Base-by-base conservation (phyloP, 148 eudicot genomes). In the Simmondsia chinensis region DNA sequence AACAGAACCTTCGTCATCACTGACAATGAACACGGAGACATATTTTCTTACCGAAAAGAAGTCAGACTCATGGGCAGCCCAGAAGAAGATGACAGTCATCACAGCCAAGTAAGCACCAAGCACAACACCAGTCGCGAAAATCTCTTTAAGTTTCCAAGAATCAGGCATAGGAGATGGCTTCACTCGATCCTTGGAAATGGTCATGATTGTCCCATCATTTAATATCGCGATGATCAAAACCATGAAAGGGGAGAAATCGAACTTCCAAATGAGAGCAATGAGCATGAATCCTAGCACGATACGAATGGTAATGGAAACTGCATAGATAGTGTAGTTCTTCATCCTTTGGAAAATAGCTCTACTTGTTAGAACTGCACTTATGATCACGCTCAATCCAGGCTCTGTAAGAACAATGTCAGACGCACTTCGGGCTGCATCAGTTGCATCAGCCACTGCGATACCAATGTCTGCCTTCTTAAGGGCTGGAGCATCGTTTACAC, bases 401-500 rank as follows among this genome's bases (percentile, higher is more conserved):
- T 83, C 83, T 0, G 94, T 83, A n/a, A 83, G 59, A 28, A 79
- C 94, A 19, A 83, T 83, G 49, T 83, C 94, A 0, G 94, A 83
- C 51, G 94, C 87, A 51, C 94, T 45, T 22, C 94, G 52, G 4
- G 94, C 94, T n/a, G 94, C 94, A 53, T 83, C 94, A 1, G 94
- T 83, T 33, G 94, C 94, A 66, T 83, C 87, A n/a, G 74, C 94
- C 11, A 82, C 83, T 10, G 93, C 93, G 40, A 81, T 81, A 22
- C 91, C 91, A 32, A 81, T 81, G 54, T 81, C 91, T 11, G 86
- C 94, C 60, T 44, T 76, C 66, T 83, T 83, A 18, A 83, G 54
- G 30, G 94, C 87, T 9, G 94, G 94, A 6, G 87, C 94, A 27
- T 83, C 94, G 23, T 83, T 79, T 49, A 79, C 87, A 24, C 94